phyloP scores from a whole-genome alignment of 2,329 filamentous ascomycete species.

The Phoma sp. region DNA sequence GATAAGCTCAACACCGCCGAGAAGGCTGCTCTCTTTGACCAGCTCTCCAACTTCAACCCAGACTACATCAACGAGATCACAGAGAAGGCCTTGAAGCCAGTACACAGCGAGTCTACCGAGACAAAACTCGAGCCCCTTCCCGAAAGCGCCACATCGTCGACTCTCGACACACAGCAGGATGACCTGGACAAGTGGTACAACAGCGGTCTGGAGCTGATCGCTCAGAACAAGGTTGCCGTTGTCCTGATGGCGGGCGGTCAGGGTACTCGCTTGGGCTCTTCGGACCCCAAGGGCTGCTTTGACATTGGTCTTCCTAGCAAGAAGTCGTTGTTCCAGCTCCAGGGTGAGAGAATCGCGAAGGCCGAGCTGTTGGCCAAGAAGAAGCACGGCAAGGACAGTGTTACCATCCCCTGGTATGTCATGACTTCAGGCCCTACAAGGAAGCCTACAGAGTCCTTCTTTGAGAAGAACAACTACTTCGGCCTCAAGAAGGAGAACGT shows the following conservation, averaged over 20 bases:
- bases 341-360: constrained; percentile 91
- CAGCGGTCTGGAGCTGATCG: constrained; percentile 68
- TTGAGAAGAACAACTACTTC: constrained; percentile 88
- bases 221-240: constrained; percentile 75
- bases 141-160: constrained; percentile 82
- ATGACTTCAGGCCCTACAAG: constrained; percentile 98
- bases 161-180: constrained; percentile 82
- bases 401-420: constrained; percentile 92
- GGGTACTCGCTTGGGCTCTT: constrained; percentile 92
- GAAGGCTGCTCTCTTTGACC: constrained; percentile 78
- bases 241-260: constrained; percentile 98
- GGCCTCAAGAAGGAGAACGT: constrained; percentile 86
- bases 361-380: constrained; percentile 80
- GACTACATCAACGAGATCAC: constrained; percentile 86
- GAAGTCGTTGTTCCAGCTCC: constrained; percentile 97
- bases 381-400: constrained; percentile 63
- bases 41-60: constrained; percentile 83
- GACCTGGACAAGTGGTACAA: constrained; percentile 87
- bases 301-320: constrained; percentile 91
- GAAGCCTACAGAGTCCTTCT: constrained; percentile 90
- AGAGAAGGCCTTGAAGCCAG: constrained; percentile 79
- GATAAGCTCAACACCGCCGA: constrained; percentile 76
- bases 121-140: constrained; percentile 82
- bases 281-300: constrained; percentile 95
- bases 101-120: constrained; percentile 62